phyloP scores from a whole-genome alignment of 2,329 filamentous ascomycete species.

The Bipolaris oryzae region DNA sequence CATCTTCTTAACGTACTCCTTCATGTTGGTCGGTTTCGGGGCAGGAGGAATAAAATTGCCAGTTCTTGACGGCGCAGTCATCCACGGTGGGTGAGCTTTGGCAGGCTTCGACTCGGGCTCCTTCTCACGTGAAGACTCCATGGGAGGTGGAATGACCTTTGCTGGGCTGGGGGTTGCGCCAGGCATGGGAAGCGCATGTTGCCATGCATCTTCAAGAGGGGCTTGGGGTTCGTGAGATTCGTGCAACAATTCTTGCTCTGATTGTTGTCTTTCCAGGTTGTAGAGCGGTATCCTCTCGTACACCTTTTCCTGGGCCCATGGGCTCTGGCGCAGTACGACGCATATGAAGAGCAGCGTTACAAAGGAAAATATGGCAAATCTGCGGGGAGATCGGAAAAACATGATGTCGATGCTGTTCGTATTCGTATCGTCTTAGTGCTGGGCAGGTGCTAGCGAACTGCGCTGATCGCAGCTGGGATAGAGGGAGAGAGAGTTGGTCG shows the following conservation, averaged over 20 bases:
- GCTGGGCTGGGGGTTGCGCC: conserved; percentile 5
- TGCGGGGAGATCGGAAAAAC: conserved; percentile 47
- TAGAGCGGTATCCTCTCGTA: conserved; percentile 38
- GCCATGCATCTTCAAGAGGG: conserved; percentile 31
- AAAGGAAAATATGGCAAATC: conserved; percentile 46
- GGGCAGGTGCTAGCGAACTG: conserved; percentile 24
- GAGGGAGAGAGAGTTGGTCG: conserved; percentile 20
- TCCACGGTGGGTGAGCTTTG: conserved; percentile 33
- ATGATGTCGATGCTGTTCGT: conserved; percentile 33
- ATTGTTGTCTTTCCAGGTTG: conserved; percentile 13
- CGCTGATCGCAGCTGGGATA: conserved; percentile 17
- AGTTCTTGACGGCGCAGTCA: conserved; percentile 25
- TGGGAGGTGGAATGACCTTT: conserved; percentile 4
- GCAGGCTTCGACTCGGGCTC: conserved; percentile 4
- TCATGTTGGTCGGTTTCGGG: conserved; percentile 31
- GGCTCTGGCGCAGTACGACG: conserved; percentile 36
- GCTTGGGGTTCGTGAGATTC: conserved; percentile 17
- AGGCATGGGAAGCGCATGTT: conserved; percentile 26
- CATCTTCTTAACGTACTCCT: conserved; percentile 51
- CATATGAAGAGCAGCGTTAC: conserved; percentile 43
- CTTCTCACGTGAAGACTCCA: conserved; percentile 5
- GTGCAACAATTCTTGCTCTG: conserved; percentile 20
- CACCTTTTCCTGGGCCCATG: conserved; percentile 32
- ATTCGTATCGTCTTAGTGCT: conserved; percentile 25
- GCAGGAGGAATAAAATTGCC: conserved; percentile 23